Evolutionary conservation across 75 land plant species (phyloP).

Genomic region (Ceratopteris richardii): DNA sequence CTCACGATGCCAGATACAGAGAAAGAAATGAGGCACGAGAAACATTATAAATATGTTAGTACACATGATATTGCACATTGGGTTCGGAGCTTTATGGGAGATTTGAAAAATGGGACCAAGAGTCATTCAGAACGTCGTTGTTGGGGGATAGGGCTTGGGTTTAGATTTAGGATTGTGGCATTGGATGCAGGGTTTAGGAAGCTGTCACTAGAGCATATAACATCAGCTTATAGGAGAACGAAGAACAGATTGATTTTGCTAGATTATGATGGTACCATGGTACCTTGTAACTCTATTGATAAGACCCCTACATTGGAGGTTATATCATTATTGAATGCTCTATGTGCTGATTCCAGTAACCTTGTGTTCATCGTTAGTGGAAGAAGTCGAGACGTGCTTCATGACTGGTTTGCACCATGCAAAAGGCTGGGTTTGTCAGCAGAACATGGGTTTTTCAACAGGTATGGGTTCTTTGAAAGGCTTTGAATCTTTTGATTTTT

Average conservation of each 20-base stretch:
- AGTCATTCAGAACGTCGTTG: slow-evolving; percentile 30
- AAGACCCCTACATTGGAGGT: slow-evolving; percentile 41
- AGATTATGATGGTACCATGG: slow-evolving; percentile 55
- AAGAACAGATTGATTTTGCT: slow-evolving; percentile 34
- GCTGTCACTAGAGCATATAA: slow-evolving; percentile 40
- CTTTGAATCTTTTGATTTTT: no score
- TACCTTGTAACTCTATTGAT: slow-evolving; percentile 42
- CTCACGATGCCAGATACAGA: slow-evolving; percentile 29
- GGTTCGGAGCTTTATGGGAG: slow-evolving; percentile 35
- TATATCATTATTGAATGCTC: slow-evolving; percentile 31
- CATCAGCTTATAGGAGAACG: slow-evolving; percentile 35
- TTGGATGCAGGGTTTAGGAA: slow-evolving; percentile 41
- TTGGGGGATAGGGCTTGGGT: slow-evolving; percentile 47
- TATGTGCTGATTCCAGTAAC: slow-evolving; percentile 44
- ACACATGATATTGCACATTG: slow-evolving; percentile 42
- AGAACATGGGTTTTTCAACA: slow-evolving; percentile 55
- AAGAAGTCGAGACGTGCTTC: slow-evolving; percentile 31
- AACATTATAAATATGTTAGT: slow-evolving; percentile 42
- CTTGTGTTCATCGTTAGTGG: slow-evolving; percentile 61
- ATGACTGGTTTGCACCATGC: slow-evolving; percentile 56
- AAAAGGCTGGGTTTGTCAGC: slow-evolving; percentile 53
- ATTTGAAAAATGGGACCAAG: slow-evolving; percentile 29
- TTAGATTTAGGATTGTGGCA: slow-evolving; percentile 43
- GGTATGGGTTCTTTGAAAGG: slow-evolving; percentile 15
- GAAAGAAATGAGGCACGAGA: slow-evolving; percentile 42